Base-by-base conservation (phyloP, 2,329 filamentous ascomycete genomes). In the Colletotrichum navitas region DNA sequence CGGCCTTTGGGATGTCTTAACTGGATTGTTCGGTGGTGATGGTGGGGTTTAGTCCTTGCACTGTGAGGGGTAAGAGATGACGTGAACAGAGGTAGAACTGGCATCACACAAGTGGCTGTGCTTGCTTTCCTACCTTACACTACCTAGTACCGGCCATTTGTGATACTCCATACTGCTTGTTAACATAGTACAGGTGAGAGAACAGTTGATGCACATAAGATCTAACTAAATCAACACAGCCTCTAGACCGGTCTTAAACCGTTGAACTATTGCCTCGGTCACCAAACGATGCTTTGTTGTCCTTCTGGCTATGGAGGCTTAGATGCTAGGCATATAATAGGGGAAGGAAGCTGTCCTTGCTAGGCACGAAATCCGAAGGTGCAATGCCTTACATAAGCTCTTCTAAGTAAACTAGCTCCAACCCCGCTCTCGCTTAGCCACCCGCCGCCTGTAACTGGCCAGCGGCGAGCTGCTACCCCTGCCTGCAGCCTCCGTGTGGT, bases 31-130 rank as follows among this genome's bases (percentile, higher is more conserved):
- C 21, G 16, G 5, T 24, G 29, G 56, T 47, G 18, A 47, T n/a
- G 26, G 34, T 41, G n/a, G 52, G 54, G 21, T 10, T 10, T 63
- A 24, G 43, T 63, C 52, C 65, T 47, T 63, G 64, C 72, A 51
- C 56, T 73, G 66, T 74, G 72, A 74, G 72, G 70, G 70, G 72
- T 74, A 74, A 41, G n/a, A 47, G 51, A 74, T 74, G 70, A 74
- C 71, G 72, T 74, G 70, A 73, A 72, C 51, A 51, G 39, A 24
- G 6, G 26, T 7, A 26, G 45, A 41, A 43, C 26, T 63, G 36
- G 61, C 61, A 63, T 34, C 45, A 62, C 45, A 62, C 43, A 49
- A 29, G 26, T 18, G 6, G 1, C 21, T 24, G 32, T 51, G 59
- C 24, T 43, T 51, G 16, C 34, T 41, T 10, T 26, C 12, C 21